Percentiles rank a stretch among this genome's conserved stretches.
These are phyloP conservation scores for Caryopteris hybrid DNA, from an alignment of 305 asterid species.

Conservation along the genomic window DNA sequence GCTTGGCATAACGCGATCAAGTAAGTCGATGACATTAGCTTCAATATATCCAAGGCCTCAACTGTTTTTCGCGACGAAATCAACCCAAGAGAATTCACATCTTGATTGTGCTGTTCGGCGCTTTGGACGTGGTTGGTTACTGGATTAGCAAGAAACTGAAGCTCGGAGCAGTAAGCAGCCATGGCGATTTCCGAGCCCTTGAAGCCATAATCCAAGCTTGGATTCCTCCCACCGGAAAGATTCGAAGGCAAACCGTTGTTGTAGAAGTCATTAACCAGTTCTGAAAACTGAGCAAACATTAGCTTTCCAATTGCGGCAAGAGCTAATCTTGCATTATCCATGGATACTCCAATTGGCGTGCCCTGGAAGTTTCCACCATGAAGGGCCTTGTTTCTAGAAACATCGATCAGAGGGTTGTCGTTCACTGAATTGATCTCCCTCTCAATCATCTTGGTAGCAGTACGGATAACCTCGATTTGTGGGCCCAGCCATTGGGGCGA, in stretches of 20 bases:
- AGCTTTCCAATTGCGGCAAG: conserved; percentile 72
- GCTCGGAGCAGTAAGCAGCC: conserved; percentile 87
- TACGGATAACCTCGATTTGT: conserved; percentile 69
- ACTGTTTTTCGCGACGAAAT: conserved; percentile 75
- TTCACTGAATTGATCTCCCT: conserved; percentile 85
- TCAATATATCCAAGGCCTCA: conserved; percentile 72
- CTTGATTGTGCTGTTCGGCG: conserved; percentile 93
- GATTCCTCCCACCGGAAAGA: conserved; percentile 71
- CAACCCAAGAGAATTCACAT: conserved; percentile 71
- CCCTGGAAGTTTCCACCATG: conserved; percentile 95
- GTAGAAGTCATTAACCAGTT: conserved; percentile 73
- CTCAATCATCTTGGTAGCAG: conserved; percentile 79
- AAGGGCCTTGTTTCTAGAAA: conserved; percentile 73
- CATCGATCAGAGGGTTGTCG: conserved; percentile 84
- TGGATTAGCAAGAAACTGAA: conserved; percentile 72
- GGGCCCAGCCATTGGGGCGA: conserved; percentile 94
- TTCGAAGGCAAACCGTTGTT: conserved; percentile 84
- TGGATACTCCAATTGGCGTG: conserved; percentile 77
- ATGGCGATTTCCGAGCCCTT: conserved; percentile 88
- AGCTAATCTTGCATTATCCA: conserved; percentile 76
- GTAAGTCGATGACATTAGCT: conserved; percentile 75
- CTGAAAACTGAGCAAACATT: conserved; percentile 80
- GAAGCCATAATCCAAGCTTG: conserved; percentile 82
- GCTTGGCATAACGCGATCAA: conserved; percentile 77
- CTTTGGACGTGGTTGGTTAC: conserved; percentile 86